Evolutionary conservation across 2,329 filamentous ascomycete genomes (phyloP), one percentile per base, ranked within the genome.

Genomic region (Plenodomus tracheiphilus): DNA sequence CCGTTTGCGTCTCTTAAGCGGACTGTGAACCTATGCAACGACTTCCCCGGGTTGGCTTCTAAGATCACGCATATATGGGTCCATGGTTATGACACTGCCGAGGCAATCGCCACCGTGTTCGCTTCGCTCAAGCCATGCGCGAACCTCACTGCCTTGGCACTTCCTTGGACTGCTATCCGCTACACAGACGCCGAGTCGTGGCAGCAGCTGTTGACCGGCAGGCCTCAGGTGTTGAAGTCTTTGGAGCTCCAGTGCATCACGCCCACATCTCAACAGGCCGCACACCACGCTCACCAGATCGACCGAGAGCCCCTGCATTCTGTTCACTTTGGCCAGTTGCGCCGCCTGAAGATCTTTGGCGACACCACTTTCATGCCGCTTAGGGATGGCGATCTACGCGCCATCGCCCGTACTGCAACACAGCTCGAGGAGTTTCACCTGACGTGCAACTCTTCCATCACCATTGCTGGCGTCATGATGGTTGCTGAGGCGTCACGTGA

Each of bases 11-110:
- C 76, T 1, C 70, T 82, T 43, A 75, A 74, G 64, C 69, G 75
- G 32, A 80, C 79, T 3, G 73, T 75, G 18, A 64, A 67, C 30
- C 74, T 81, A 19, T 77, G 81, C 59, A 64, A 68, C 32, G 58
- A 72, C 34, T 75, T 74, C 41, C 76, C 79, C 2, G 64, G 71
- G 22, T 68, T 80, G 9, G 78, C 78, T 3, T 67, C 70, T 18
- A 74, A 79, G 58, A 78, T 81, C 47, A 76, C 74, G 46, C 76
- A 79, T 38, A 72, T 82, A 58, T 81, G 79, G 78, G 80, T 82
- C 64, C 77, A 81, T 48, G 79, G 79, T 41, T 81, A 81, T 63
- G 77, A 81, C 65, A 75, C 74, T 6, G 72, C 75, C 39, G 74
- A 80, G 54, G 80, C 78, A 3, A 77, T 79, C 58, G 69, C 71